phyloP scores from a whole-genome alignment of 2,329 filamentous ascomycete genomes.

The Colletotrichum costaricense region DNA sequence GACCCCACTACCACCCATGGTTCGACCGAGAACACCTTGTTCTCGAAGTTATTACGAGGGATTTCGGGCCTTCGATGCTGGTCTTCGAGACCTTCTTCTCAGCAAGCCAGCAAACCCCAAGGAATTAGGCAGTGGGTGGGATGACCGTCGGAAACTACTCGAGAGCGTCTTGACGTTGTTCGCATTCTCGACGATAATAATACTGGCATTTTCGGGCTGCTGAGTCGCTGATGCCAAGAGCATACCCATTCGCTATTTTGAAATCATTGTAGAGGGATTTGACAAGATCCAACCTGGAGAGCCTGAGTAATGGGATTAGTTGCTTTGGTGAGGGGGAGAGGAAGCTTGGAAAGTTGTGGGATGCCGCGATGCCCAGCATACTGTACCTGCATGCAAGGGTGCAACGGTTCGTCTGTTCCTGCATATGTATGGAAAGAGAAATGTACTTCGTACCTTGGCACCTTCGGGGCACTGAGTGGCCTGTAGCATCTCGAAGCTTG shows the following conservation, averaged over 20 bases:
- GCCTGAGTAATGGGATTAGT: neutral
- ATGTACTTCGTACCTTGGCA: constrained; percentile 12
- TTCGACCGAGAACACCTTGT: constrained; percentile 23
- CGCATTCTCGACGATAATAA: too few species aligned
- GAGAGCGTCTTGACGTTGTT: constrained; percentile 2
- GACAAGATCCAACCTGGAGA: neutral
- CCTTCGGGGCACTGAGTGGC: neutral
- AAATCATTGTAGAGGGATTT: neutral
- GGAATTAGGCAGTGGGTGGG: neutral
- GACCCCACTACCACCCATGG: constrained; percentile 17
- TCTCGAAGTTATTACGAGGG: constrained; percentile 15
- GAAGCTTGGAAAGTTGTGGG: constrained; percentile 8
- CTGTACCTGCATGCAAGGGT: constrained; percentile 35
- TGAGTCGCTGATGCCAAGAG: neutral
- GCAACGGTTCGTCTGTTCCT: constrained; percentile 33
- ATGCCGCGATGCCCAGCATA: neutral
- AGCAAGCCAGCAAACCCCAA: neutral
- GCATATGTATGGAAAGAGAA: constrained; percentile 22
- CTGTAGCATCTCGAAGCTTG: constrained; percentile 12
- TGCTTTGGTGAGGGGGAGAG: constrained; percentile 1
- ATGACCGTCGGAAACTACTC: neutral
- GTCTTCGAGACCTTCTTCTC: constrained; percentile 9
- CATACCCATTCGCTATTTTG: neutral
- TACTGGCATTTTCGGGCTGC: neutral
- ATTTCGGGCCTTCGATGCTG: constrained; percentile 14